Evolutionary conservation across 768 basidiomycete genomes (phyloP).

Genomic region (Leccinum subtestaceum): DNA sequence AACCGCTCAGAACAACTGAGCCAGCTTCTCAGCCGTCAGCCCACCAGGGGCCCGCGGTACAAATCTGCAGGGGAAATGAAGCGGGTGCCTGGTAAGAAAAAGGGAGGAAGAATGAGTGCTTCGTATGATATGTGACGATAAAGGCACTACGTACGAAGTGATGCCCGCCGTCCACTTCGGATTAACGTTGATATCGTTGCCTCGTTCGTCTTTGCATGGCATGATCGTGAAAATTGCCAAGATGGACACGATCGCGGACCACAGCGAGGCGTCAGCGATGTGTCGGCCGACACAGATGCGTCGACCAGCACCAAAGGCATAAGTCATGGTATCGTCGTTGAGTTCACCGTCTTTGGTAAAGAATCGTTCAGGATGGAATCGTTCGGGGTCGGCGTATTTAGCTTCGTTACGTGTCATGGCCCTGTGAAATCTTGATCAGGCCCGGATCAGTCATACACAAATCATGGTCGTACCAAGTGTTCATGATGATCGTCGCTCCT

Average conservation of each 20-base stretch:
- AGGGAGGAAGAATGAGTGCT: background rate
- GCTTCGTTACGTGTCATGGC: slow-evolving; percentile 34
- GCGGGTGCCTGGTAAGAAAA: slow-evolving; percentile 19
- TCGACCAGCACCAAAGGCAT: slow-evolving; percentile 38
- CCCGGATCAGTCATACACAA: background rate
- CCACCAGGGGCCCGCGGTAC: slow-evolving; percentile 22
- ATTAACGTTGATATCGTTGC: slow-evolving; percentile 20
- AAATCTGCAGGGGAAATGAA: slow-evolving; percentile 24
- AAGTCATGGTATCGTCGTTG: slow-evolving; percentile 30
- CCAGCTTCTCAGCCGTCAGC: slow-evolving; percentile 16
- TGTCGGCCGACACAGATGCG: slow-evolving; percentile 40
- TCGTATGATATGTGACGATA: background rate
- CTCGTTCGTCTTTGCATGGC: slow-evolving; percentile 27
- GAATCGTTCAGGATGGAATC: slow-evolving; percentile 38
- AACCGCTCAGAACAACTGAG: slow-evolving; percentile 18
- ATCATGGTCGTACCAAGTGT: slow-evolving; percentile 19
- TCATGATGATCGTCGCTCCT: slow-evolving; percentile 32
- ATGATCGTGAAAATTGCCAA: slow-evolving; percentile 36
- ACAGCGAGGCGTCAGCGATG: slow-evolving; percentile 41
- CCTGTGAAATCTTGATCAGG: slow-evolving; percentile 15
- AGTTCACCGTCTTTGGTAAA: slow-evolving; percentile 20
- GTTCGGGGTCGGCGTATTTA: slow-evolving; percentile 33
- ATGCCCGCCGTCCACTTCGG: slow-evolving; percentile 25
- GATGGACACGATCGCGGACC: slow-evolving; percentile 33
- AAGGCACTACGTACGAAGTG: slow-evolving; percentile 23